These are phyloP conservation scores for Neoscytalidium dimidiatum DNA, from an alignment of 2,329 filamentous ascomycete species.

Conservation along the genomic window DNA sequence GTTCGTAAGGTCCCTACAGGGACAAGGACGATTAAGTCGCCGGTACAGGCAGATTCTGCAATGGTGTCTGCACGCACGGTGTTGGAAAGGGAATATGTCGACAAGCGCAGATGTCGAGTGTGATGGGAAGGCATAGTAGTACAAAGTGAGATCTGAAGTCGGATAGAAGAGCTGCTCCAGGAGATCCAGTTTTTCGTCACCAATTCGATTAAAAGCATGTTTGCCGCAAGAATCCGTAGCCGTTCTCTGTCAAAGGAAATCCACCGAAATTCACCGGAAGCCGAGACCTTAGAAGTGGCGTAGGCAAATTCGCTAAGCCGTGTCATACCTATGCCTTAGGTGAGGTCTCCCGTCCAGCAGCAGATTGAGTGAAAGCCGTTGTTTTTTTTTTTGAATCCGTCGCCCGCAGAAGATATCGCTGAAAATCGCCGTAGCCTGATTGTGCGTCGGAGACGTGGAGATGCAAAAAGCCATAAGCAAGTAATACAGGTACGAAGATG, in stretches of 20 bases:
- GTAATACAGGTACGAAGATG: conserved; percentile 20
- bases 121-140: conserved; percentile 43
- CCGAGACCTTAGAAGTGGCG: conserved; percentile 19
- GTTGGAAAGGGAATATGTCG: conserved; percentile 17
- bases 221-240: conserved; percentile 20
- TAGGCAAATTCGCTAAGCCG: conserved; percentile 16
- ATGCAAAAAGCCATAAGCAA: conserved; percentile 19
- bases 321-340: conserved; percentile 18
- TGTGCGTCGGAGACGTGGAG: background rate
- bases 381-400: conserved; percentile 18
- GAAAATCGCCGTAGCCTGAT: conserved; percentile 18
- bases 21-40: conserved; percentile 2
- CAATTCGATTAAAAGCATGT: conserved; percentile 21
- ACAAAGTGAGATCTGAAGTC: conserved; percentile 37
- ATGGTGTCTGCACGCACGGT: conserved; percentile 14
- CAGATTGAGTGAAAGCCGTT: conserved; percentile 14
- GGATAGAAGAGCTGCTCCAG: conserved; percentile 20
- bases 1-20: conserved; percentile 1
- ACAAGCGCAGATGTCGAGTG: conserved; percentile 18
- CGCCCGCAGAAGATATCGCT: conserved; percentile 17
- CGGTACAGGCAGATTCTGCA: conserved; percentile 13
- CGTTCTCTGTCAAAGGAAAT: conserved; percentile 37
- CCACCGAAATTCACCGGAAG: conserved; percentile 30
- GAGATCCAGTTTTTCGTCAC: conserved; percentile 21
- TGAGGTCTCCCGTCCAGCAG: conserved; percentile 17